phyloP scores from a whole-genome alignment of 1,284 basidiomycete species.

The Fomes fomentarius region DNA sequence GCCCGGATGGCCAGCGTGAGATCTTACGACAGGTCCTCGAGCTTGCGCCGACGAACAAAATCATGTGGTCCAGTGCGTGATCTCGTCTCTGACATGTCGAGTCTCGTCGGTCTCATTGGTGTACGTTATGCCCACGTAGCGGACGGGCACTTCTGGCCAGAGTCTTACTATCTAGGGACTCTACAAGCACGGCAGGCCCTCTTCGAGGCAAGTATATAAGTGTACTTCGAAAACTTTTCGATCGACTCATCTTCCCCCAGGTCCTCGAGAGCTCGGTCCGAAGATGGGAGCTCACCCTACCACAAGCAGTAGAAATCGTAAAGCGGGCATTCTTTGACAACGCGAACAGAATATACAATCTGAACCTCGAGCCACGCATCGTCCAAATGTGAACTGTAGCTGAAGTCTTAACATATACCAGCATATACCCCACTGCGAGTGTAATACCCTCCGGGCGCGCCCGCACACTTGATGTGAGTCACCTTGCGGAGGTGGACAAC shows the following conservation, averaged over 20 bases:
- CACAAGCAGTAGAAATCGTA: constrained; percentile 51
- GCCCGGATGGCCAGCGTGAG: constrained; percentile 59
- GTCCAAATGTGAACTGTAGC: background rate
- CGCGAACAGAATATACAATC: constrained; percentile 57
- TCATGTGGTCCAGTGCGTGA: constrained; percentile 74
- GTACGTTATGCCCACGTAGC: constrained; percentile 49
- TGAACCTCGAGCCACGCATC: constrained; percentile 43
- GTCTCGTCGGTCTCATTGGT: too few species aligned
- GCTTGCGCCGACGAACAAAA: constrained; percentile 72
- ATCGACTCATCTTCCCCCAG: constrained; percentile 33
- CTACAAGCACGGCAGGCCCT: constrained; percentile 65
- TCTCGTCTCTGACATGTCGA: background rate
- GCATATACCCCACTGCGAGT: too few species aligned
- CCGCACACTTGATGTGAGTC: too few species aligned
- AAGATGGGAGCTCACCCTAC: constrained; percentile 48
- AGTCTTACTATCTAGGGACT: constrained; percentile 69
- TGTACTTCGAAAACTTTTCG: background rate
- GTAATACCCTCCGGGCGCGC: too few species aligned
- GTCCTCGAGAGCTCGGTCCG: constrained; percentile 52
- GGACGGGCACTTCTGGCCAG: constrained; percentile 81
- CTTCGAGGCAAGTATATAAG: constrained; percentile 47
- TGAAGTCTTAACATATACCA: too few species aligned
- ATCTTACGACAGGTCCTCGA: constrained; percentile 68
- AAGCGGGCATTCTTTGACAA: constrained; percentile 61
- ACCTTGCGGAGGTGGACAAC: too few species aligned